These are phyloP conservation scores for Fusarium albosuccineum DNA, from an alignment of 2,329 filamentous ascomycete species.

Conservation along the genomic window DNA sequence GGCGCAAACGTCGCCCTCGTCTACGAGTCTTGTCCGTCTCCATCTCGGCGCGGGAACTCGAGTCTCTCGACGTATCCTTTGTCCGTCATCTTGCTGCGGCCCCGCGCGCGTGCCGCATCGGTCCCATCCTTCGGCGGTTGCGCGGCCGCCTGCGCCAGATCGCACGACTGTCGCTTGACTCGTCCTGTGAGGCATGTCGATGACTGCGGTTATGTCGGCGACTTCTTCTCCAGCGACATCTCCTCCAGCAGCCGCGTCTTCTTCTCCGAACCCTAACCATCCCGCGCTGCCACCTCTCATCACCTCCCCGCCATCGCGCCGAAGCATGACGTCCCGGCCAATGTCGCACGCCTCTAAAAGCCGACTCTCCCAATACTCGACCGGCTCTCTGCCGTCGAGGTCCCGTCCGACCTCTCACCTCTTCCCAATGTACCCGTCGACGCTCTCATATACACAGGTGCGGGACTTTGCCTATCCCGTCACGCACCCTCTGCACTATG, in stretches of 20 bases:
- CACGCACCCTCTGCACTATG: slow-evolving; percentile 91
- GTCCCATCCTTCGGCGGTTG: slow-evolving; percentile 42
- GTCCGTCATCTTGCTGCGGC: slow-evolving; percentile 38
- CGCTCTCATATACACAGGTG: slow-evolving; percentile 87
- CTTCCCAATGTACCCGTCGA: slow-evolving; percentile 87
- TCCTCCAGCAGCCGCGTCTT: slow-evolving; percentile 62
- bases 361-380: slow-evolving; percentile 87
- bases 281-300: slow-evolving; percentile 68
- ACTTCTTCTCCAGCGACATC: slow-evolving; percentile 67
- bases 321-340: slow-evolving; percentile 72
- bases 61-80: slow-evolving; percentile 23
- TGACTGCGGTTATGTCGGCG: slow-evolving; percentile 69
- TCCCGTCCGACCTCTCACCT: slow-evolving; percentile 86
- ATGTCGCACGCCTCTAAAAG: slow-evolving; percentile 84
- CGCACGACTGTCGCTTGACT: slow-evolving; percentile 46
- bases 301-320: slow-evolving; percentile 69
- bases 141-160: slow-evolving; percentile 49
- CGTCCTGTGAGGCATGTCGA: slow-evolving; percentile 50
- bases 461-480: slow-evolving; percentile 94
- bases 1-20: slow-evolving; percentile 31
- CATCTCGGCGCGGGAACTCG: slow-evolving; percentile 27
- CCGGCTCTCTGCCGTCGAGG: slow-evolving; percentile 73
- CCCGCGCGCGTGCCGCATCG: slow-evolving; percentile 38
- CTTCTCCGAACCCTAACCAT: slow-evolving; percentile 63
- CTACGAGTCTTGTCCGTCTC: slow-evolving; percentile 17